Evolutionary conservation across 768 basidiomycete species (phyloP).

Genomic region (Lactarius hatsudake): DNA sequence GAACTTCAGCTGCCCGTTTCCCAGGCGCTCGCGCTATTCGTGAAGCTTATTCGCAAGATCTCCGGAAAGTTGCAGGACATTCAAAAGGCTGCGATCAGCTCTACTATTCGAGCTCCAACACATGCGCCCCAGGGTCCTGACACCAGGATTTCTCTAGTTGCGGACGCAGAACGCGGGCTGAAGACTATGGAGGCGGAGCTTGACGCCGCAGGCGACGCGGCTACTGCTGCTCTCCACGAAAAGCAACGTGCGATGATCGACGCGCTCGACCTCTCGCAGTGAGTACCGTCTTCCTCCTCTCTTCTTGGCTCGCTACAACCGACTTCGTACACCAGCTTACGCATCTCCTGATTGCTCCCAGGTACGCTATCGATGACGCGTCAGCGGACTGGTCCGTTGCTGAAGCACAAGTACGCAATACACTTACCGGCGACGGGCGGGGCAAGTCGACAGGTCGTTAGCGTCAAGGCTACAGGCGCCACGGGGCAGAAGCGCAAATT

Average conservation of each 20-base stretch:
- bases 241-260: slow-evolving; percentile 87
- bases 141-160: background rate
- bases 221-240: slow-evolving; percentile 51
- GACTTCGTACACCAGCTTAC: slow-evolving; percentile 16
- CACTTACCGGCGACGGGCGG: slow-evolving; percentile 31
- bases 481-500: slow-evolving; percentile 59
- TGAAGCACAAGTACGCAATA: slow-evolving; percentile 63
- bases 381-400: slow-evolving; percentile 73
- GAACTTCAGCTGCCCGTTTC: slow-evolving; percentile 84
- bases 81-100: slow-evolving; percentile 73
- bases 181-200: slow-evolving; percentile 36
- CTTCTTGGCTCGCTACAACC: slow-evolving; percentile 3
- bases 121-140: slow-evolving; percentile 1
- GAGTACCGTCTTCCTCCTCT: slow-evolving; percentile 37
- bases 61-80: slow-evolving; percentile 71
- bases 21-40: slow-evolving; percentile 87
- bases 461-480: slow-evolving; percentile 52
- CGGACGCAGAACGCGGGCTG: slow-evolving; percentile 33
- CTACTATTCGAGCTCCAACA: slow-evolving; percentile 47
- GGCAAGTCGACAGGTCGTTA: slow-evolving; percentile 71
- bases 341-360: slow-evolving; percentile 32
- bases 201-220: slow-evolving; percentile 67
- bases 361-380: slow-evolving; percentile 72
- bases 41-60: slow-evolving; percentile 85
- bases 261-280: slow-evolving; percentile 85